A percentile compares a stretch with the other conserved stretches of the same genome.
phyloP scores from a whole-genome alignment of 2,329 filamentous ascomycete species.

The Apiospora sp. region DNA sequence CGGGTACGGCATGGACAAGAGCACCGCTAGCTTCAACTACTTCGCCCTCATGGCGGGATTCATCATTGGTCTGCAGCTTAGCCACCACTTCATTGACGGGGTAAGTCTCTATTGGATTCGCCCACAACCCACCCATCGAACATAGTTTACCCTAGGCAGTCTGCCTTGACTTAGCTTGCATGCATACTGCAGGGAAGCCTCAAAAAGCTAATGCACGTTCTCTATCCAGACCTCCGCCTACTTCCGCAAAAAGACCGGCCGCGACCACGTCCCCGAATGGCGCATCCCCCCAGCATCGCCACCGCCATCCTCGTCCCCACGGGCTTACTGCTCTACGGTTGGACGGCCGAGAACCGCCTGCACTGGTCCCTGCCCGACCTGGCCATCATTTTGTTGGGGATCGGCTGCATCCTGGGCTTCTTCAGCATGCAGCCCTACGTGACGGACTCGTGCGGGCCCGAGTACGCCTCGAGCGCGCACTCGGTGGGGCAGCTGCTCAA shows the following conservation, averaged over 20 bases:
- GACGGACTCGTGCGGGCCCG: constrained; percentile 55
- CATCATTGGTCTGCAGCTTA: constrained; percentile 43
- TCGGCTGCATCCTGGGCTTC: constrained; percentile 64
- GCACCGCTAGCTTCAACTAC: constrained; percentile 53
- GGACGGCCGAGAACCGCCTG: constrained; percentile 48
- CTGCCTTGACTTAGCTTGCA: too few species aligned
- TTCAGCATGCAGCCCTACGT: constrained; percentile 67
- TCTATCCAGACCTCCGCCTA: constrained; percentile 15
- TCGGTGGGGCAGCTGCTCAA: constrained; percentile 49
- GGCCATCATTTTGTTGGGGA: constrained; percentile 54
- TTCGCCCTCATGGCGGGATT: constrained; percentile 54
- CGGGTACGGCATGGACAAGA: constrained; percentile 50
- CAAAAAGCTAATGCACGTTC: neutral
- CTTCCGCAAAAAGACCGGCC: constrained; percentile 20
- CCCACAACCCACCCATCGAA: too few species aligned
- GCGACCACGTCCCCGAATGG: constrained; percentile 30
- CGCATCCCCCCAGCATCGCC: constrained; percentile 36
- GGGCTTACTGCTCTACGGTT: constrained; percentile 59
- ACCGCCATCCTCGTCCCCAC: constrained; percentile 52
- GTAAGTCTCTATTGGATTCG: constrained; percentile 34
- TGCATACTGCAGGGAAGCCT: too few species aligned
- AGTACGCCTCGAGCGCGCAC: constrained; percentile 45
- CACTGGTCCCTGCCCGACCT: constrained; percentile 66
- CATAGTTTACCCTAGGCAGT: too few species aligned
- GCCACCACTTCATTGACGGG: constrained; percentile 40